Evolutionary conservation across 2,329 filamentous ascomycete genomes (phyloP), one percentile per base, ranked within the genome.

Genomic region (Helotiales sp.): DNA sequence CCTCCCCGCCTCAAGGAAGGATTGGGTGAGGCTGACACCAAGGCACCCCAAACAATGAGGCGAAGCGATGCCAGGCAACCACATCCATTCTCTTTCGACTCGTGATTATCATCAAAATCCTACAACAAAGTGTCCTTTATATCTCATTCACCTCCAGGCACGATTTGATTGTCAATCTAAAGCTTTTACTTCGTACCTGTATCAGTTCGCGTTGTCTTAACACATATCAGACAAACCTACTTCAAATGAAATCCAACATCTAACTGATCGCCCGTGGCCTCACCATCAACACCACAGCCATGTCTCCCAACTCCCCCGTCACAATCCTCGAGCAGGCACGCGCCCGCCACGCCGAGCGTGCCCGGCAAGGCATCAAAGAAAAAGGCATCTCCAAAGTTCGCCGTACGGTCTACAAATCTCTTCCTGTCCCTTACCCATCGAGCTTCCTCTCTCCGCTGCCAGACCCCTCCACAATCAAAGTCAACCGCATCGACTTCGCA

Each of bases 401-500:
- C 2, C 52, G 45, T 10, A 62, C 59, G 28, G 24, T 17, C 6
- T 82, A 82, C 71, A 74, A 68, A 6, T 81, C 79, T 45, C 75
- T 77, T 6, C 76, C 79, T 6, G 76, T 84, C 22, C 45, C 71
- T 26, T 76, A 84, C 40, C 83, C 85, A 0, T 69, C 77, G 28
- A 76, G 78, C 66, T 88, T 87, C 74, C 82, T 89, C 43, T 69
- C 77, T 4, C 79, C 81, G 58, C 76, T 85, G 66, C 69, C 80
- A 24, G 78, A 83, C 63, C 78, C 81, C 4, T 62, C 75, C 28
- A 81, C 83, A 30, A 81, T 88, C 45, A 82, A 74, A 11, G 79
- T 83, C 49, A 76, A 76, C 2, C 77, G 77, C 17, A 83, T 92
- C 73, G 80, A 91, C 77, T 91, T 89, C 74, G 70, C 76, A 8